Base-by-base conservation (phyloP, 352 stramenopile species). In the Globisporangium ultimum region DNA sequence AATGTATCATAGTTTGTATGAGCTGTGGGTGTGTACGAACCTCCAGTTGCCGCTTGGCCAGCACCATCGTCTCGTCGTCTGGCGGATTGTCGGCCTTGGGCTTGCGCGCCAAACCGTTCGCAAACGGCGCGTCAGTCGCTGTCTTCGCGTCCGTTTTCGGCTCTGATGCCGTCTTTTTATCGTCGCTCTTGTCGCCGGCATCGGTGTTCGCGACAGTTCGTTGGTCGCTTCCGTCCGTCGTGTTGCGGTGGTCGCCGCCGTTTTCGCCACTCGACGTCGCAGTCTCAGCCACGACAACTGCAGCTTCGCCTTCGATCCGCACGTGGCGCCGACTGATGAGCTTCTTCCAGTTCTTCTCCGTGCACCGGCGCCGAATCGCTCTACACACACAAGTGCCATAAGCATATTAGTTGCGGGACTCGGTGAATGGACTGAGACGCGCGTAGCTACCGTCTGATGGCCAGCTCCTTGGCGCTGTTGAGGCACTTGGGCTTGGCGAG, bases 291-390 rank as follows among this genome's bases (percentile, higher is more conserved):
- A 11, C 28, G 28, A 5, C 28, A 36, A 5, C 22, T 43, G 18
- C 41, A 8, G 42, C 62, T 22, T 45, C 52, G 48, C 71, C 61
- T 34, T 60, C 38, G 18, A 78, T 63, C 45, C 76, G 67, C 34
- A 48, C 51, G 48, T 84, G 78, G 34, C 76, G 67, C 21, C 87
- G 55, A 17, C 66, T 79, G 48, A 91, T 72, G 63, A 91, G 64
- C 57, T 91, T 91, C 56, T 80, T 78, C 82, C 82, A 91, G 71
- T 91, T 91, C 51, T 91, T 91, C 62, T 91, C 78, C 69, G 75
- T 84, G 52, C 78, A 89, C 42, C 73, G 78, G 28, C 75, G 61
- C 20, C 78, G 78, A 38, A 91, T 91, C 15, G 66, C 77, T 53
- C 81, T 91, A 57, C 24, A 20, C 64, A 54, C 24, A 22, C n/a